Conservation (phyloP, 805 yeast species). For the Teunomyces panamensis region DNA sequence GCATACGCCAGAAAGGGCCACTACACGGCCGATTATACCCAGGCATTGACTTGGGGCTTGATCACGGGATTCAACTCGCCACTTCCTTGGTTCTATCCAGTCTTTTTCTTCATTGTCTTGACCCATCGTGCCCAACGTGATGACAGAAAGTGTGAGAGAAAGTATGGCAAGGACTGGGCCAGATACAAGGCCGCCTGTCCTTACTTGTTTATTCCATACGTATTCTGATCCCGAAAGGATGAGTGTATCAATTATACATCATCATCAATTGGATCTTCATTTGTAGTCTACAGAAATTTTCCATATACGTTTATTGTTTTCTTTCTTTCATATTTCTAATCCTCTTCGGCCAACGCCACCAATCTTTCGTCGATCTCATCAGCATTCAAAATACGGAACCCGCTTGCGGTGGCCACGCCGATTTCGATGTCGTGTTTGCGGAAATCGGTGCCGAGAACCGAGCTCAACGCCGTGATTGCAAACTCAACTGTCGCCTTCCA, state of each 20-base stretch:
- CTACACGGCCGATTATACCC: conserved; percentile 91
- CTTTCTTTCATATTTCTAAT: conserved; percentile 33
- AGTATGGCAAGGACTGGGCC: conserved; percentile 95
- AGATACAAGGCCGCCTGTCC: conserved; percentile 85
- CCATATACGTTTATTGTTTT: too few relatives aligned
- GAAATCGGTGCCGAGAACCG: conserved; percentile 87
- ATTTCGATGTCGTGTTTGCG: conserved; percentile 91
- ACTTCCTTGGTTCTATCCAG: conserved; percentile 95
- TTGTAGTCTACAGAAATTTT: too few relatives aligned
- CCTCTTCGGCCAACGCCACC: conserved; percentile 94
- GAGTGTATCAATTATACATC: too few relatives aligned
- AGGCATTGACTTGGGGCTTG: conserved; percentile 88
- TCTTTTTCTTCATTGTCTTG: conserved; percentile 82
- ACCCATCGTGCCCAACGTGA: conserved; percentile 89
- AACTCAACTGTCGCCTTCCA: conserved; percentile 89
- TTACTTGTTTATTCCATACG: conserved; percentile 85
- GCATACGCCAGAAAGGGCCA: conserved; percentile 89
- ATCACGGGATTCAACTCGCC: conserved; percentile 85
- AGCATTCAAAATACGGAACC: conserved; percentile 68
- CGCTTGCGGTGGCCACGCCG: conserved; percentile 76
- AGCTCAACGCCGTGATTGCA: conserved; percentile 82
- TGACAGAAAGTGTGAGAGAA: conserved; percentile 73
- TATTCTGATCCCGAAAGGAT: conserved; percentile 45
- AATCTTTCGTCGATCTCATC: conserved; percentile 95
- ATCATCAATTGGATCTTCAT: too few relatives aligned